These are phyloP conservation scores for Xylariaceae sp. DNA, from an alignment of 2,329 filamentous ascomycete genomes.

Conservation along the genomic window DNA sequence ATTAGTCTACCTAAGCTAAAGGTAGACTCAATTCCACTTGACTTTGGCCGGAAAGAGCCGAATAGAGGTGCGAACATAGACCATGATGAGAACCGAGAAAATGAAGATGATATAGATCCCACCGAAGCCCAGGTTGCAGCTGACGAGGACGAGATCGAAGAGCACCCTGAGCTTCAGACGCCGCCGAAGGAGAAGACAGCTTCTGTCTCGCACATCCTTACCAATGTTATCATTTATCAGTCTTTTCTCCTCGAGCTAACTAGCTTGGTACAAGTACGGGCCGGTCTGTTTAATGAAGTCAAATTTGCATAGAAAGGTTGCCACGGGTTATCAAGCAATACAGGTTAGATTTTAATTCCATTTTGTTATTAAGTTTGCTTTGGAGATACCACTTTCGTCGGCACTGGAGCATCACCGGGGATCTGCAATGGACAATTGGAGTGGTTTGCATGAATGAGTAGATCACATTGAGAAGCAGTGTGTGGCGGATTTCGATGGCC, in stretches of 20 bases:
- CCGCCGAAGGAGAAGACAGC: slow-evolving; percentile 51
- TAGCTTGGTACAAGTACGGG: slow-evolving; percentile 75
- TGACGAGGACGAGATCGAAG: slow-evolving; percentile 37
- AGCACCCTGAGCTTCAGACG: slow-evolving; percentile 35
- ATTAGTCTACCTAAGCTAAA: slow-evolving; percentile 55
- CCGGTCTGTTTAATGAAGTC: slow-evolving; percentile 78
- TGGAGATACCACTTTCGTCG: slow-evolving; percentile 13
- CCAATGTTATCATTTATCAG: slow-evolving; percentile 79
- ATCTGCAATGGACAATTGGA: neutral
- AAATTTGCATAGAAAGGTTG: slow-evolving; percentile 56
- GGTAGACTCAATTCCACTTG: slow-evolving; percentile 55
- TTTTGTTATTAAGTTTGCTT: slow-evolving; percentile 6
- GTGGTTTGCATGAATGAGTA: too few relatives aligned
- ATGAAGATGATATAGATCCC: slow-evolving; percentile 34
- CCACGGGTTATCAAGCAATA: neutral
- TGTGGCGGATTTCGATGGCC: too few relatives aligned
- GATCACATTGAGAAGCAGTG: too few relatives aligned
- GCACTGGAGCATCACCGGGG: neutral
- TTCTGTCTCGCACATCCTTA: slow-evolving; percentile 78
- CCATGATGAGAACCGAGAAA: slow-evolving; percentile 34
- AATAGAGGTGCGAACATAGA: slow-evolving; percentile 33
- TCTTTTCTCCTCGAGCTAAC: slow-evolving; percentile 80
- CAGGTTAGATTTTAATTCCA: neutral
- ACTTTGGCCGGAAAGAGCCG: slow-evolving; percentile 44
- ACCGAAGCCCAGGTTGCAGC: slow-evolving; percentile 35